These are phyloP conservation scores for Eucalyptus albens DNA, from an alignment of 345 rosid species.

Conservation along the genomic window DNA sequence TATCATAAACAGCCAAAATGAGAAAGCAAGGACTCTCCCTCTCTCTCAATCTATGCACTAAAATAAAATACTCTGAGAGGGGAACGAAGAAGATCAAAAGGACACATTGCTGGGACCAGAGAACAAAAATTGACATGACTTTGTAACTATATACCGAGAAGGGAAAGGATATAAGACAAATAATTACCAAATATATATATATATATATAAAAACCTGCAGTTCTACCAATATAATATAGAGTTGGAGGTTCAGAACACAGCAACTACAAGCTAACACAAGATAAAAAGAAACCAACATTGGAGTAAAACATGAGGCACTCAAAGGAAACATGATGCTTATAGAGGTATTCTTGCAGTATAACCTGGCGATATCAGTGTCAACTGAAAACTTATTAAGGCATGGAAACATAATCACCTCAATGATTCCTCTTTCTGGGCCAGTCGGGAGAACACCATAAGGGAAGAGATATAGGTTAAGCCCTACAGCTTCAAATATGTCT, in stretches of 20 bases:
- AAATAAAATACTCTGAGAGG: not conserved
- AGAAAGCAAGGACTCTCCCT: not conserved
- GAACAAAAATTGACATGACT: not conserved
- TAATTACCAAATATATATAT: not conserved
- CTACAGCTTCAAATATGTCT: slow-evolving; percentile 84
- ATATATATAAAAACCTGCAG: not conserved
- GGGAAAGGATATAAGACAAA: not conserved
- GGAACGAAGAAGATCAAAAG: not conserved
- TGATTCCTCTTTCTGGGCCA: slow-evolving; percentile 88
- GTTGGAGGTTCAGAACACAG: not conserved
- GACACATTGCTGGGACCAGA: not conserved
- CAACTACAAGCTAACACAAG: not conserved
- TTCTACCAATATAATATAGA: not conserved
- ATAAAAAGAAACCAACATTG: not conserved
- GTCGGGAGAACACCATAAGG: slow-evolving; percentile 99
- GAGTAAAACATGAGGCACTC: not conserved
- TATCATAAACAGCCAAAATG: not conserved
- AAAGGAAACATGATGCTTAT: not conserved
- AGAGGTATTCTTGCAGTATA: not conserved
- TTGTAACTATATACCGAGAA: not conserved
- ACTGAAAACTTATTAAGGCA: not conserved
- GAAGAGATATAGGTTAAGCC: slow-evolving; percentile 76
- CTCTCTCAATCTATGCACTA: not conserved
- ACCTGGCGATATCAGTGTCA: not conserved
- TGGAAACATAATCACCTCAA: slow-evolving; percentile 51